Base-by-base conservation (phyloP, 495 filamentous ascomycete species). In the Hyphodiscus hymeniophilus region DNA sequence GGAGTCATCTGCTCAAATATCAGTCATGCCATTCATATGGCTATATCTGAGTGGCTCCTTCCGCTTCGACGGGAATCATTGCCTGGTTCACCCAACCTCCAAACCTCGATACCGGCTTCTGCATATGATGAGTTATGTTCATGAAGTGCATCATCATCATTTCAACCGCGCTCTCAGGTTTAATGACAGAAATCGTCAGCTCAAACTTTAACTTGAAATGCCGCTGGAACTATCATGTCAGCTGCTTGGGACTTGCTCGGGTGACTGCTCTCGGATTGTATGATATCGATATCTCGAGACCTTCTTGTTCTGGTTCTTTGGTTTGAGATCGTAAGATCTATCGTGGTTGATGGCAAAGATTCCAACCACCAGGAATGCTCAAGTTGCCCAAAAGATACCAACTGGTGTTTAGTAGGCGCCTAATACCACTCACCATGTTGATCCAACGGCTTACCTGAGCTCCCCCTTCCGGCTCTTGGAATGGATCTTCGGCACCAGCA, bases 141-240 rank as follows among this genome's bases (percentile, higher is more conserved):
- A 53, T 28, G 3, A 47, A 23, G 50, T 53, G 8, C 50, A 53
- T 26, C 50, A 53, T 23, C 38, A 47, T 2, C 48, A 53, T 16
- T 53, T 53, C 50, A 53, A 53, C 38, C 36, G 50, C 8, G 18
- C 31, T 24, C 31, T 53, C n/a, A 39, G 43, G 8, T 53, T 53
- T 44, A 53, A 53, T 31, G 20, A 42, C 3, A 22, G 22, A 17
- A 47, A 53, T 22, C 50, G 16, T 15, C 33, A 23, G 38, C 44
- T 32, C 11, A 53, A 53, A 16, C 21, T 40, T 1, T 0, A 30
- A 6, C 38, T 42, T 6, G 50, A 47, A 21, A 22, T 53, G 2
- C 50, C 50, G 1, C 39, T 53, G 30, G 50, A 53, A 44, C 39
- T 53, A 3, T 20, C 36, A 1, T 47, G 44, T 22, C 50, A 53